Base-by-base conservation (phyloP, 495 filamentous ascomycete species). In the Penicillium psychrofluorescens region DNA sequence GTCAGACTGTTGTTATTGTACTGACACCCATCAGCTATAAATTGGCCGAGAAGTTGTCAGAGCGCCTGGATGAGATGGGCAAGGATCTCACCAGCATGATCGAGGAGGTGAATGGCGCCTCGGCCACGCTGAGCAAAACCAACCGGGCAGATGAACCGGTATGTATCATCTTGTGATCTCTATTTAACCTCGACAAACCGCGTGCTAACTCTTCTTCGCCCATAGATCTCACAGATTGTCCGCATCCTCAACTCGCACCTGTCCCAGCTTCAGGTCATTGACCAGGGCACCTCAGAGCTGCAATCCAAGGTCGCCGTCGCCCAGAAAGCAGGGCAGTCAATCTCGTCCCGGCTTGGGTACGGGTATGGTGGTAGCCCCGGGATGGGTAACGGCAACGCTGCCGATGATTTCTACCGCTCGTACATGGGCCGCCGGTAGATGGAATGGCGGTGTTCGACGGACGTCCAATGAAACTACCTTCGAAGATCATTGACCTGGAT, bases 61-160 rank as follows among this genome's bases (percentile, higher is more conserved):
- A 95, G 55, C 78, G 81, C 41, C 63, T 97, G 54, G 87, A 89
- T 35, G 86, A 89, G 43, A 94, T 95, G 85, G 88, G 88, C 62
- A 88, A 85, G 62, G 89, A 95, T 62, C 69, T 97, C 40, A 76
- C 76, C 34, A 86, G 83, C 65, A 96, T 99, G 90, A 95, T 99
- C 57, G 90, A 95, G 57, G 92, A 95, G 64, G 92, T 97, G 57
- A 99, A 99, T 57, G 78, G 79, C 44, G 88, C 89, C 38, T 88
- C 84, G 8, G 73, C 84, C 22, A 84, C 79, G 6, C 70, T 99
- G 48, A 90, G 79, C 73, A 92, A 91, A 75, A 90, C 84, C 35
- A 84, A 73, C 64, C 91, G 89, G 62, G 74, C 85, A 35, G 89
- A 95, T 64, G 91, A 95, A 71, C 91, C 90, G 52, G 90, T 95